Percentiles rank a stretch among this genome's conserved stretches.
phyloP scores from a whole-genome alignment of 2,329 filamentous ascomycete genomes.

The Sordariomycetes sp. region DNA sequence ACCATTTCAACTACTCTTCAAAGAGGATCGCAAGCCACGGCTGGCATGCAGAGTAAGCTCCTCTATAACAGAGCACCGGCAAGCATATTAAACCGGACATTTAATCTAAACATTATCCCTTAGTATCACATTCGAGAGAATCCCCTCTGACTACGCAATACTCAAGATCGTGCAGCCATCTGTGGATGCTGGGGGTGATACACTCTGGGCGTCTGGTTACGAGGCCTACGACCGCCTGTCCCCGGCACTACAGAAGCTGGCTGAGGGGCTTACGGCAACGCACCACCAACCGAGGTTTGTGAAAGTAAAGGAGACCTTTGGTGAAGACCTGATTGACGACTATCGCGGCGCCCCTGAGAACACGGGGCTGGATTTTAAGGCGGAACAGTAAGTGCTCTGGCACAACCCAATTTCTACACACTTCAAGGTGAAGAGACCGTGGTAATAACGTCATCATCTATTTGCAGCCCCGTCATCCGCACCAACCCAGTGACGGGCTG shows the following conservation, averaged over 20 bases:
- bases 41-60: constrained; percentile 32
- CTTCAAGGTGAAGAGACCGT: no score
- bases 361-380: constrained; percentile 32
- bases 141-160: constrained; percentile 53
- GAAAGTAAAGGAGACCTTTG: constrained; percentile 34
- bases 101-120: not conserved
- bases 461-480: constrained; percentile 34
- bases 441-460: constrained; percentile 8
- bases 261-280: constrained; percentile 47
- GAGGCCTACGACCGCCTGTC: constrained; percentile 56
- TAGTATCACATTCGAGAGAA: constrained; percentile 49
- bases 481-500: constrained; percentile 49
- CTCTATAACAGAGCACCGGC: not conserved
- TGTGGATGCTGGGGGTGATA: constrained; percentile 46
- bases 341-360: constrained; percentile 40
- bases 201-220: constrained; percentile 58
- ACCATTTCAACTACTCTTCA: constrained; percentile 15
- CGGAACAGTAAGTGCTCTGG: constrained; percentile 31
- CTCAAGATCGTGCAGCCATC: constrained; percentile 44
- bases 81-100: not conserved
- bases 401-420: no score
- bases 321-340: constrained; percentile 29
- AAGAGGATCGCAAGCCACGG: constrained; percentile 21
- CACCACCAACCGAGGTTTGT: constrained; percentile 41
- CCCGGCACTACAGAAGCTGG: constrained; percentile 41